These are phyloP conservation scores for Potentilla sterilis DNA, from an alignment of 306 rosid species.

Conservation along the genomic window DNA sequence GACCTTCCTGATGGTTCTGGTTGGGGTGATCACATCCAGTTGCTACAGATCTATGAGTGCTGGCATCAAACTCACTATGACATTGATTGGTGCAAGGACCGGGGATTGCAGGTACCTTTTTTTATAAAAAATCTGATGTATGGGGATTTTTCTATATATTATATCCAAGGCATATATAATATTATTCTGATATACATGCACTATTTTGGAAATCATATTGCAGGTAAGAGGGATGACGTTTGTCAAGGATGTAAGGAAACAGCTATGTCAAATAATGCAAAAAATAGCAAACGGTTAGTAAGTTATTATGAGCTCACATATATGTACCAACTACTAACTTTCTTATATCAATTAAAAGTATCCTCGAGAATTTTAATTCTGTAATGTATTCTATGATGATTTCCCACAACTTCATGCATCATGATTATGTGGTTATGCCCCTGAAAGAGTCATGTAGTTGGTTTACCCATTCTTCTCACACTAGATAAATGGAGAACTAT, in stretches of 20 bases:
- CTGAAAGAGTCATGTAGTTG: neutral
- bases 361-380: neutral
- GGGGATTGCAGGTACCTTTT: slow-evolving; percentile 68
- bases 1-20: slow-evolving; percentile 94
- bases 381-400: neutral
- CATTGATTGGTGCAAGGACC: slow-evolving; percentile 85
- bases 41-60: slow-evolving; percentile 74
- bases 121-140: slow-evolving; percentile 3
- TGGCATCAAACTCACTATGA: slow-evolving; percentile 74
- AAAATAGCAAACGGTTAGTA: slow-evolving; percentile 77
- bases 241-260: slow-evolving; percentile 88
- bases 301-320: slow-evolving; percentile 26
- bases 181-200: slow-evolving; percentile 8
- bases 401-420: neutral
- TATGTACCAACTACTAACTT: slow-evolving; percentile 12
- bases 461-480: too few relatives aligned
- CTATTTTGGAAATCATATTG: slow-evolving; percentile 35
- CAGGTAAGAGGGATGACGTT: slow-evolving; percentile 94
- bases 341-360: neutral
- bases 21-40: slow-evolving; percentile 91
- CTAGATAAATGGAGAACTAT: too few relatives aligned
- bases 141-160: neutral
- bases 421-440: neutral
- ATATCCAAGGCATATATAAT: neutral
- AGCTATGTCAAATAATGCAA: slow-evolving; percentile 83